phyloP scores from a whole-genome alignment of 2,329 filamentous ascomycete species.

The Xylaria sp. region DNA sequence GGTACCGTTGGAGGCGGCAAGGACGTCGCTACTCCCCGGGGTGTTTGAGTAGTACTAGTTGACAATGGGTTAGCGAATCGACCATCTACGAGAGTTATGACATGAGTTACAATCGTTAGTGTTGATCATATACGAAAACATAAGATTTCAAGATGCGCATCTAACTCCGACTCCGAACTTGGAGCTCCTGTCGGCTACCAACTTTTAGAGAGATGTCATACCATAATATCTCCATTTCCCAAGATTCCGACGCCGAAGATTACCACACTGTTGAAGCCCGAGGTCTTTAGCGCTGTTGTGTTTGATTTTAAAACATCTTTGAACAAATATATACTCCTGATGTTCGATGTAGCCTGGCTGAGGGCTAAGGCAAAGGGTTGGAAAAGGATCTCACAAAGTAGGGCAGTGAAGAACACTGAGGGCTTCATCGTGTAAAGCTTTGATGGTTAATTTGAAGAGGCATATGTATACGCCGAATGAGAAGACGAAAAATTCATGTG shows the following conservation, averaged over 20 bases:
- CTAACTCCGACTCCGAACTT: not conserved
- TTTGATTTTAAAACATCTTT: constrained; percentile 54
- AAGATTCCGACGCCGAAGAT: constrained; percentile 53
- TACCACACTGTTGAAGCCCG: constrained; percentile 50
- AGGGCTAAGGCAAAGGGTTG: constrained; percentile 22
- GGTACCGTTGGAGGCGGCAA: constrained; percentile 46
- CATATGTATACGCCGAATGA: no score
- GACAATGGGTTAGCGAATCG: not conserved
- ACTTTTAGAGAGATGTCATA: constrained; percentile 1
- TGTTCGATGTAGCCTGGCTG: constrained; percentile 28
- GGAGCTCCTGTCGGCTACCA: no score
- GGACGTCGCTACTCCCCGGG: constrained; percentile 44
- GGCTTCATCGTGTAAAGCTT: constrained; percentile 16
- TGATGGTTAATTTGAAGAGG: no score
- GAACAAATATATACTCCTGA: constrained; percentile 47
- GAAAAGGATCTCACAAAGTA: constrained; percentile 21
- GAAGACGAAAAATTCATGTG: not conserved
- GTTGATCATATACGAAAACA: not conserved
- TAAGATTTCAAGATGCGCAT: not conserved
- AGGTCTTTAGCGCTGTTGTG: constrained; percentile 47
- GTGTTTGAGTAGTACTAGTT: constrained; percentile 50
- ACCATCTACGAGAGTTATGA: not conserved
- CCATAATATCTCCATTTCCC: constrained; percentile 49
- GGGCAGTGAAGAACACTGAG: not conserved
- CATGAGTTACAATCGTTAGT: not conserved